These are phyloP conservation scores for Trametes cingulata DNA, from an alignment of 768 basidiomycete species.

Conservation along the genomic window DNA sequence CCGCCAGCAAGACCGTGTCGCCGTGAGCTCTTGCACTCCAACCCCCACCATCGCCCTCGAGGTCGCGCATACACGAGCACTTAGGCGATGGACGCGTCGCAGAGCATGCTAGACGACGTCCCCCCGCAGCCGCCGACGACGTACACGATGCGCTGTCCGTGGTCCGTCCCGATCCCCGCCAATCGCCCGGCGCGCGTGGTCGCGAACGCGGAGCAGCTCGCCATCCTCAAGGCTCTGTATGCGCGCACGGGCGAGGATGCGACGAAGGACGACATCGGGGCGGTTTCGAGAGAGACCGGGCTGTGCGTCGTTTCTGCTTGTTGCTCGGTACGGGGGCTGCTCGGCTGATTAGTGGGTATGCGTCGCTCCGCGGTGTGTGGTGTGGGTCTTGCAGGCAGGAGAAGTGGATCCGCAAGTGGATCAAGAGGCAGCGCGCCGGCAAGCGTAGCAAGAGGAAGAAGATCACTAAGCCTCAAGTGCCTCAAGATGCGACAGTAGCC, in stretches of 20 bases:
- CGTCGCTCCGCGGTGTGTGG: not conserved
- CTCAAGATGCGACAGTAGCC: no score
- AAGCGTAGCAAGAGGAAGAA: conserved; percentile 2
- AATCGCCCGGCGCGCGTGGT: conserved; percentile 8
- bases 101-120: not conserved
- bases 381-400: conserved; percentile 8
- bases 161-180: not conserved
- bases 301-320: conserved; percentile 17
- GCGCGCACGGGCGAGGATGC: conserved; percentile 10
- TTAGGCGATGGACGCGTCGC: not conserved
- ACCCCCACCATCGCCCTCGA: not conserved
- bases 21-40: not conserved
- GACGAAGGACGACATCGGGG: conserved; percentile 18
- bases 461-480: not conserved
- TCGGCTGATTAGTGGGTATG: not conserved
- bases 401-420: conserved; percentile 28
- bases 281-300: conserved; percentile 20
- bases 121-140: not conserved
- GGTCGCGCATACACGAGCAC: not conserved
- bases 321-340: not conserved
- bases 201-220: conserved; percentile 14
- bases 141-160: conserved; percentile 7
- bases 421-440: conserved; percentile 14
- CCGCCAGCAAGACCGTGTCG: not conserved
- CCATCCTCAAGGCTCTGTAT: conserved; percentile 11